These are phyloP conservation scores for Cryptomeria japonica DNA, from an alignment of 75 land plant genomes.

Conservation along the genomic window DNA sequence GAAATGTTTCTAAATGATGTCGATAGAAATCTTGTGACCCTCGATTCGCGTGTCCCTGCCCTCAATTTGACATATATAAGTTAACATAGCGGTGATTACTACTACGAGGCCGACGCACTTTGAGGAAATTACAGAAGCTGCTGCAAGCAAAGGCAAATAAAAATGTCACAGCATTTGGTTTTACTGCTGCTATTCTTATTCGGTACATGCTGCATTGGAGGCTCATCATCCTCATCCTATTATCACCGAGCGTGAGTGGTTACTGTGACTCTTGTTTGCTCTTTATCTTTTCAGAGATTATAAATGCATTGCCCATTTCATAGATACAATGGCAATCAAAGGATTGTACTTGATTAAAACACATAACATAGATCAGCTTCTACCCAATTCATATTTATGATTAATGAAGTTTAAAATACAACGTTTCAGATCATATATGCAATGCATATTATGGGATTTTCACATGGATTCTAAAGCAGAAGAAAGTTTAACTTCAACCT, in stretches of 20 bases:
- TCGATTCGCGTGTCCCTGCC: not conserved
- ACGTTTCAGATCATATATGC: not conserved
- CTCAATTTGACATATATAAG: not conserved
- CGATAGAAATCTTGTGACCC: not conserved
- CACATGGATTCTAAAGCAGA: not conserved
- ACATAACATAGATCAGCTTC: not conserved
- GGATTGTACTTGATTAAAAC: not conserved
- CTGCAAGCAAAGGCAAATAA: not conserved
- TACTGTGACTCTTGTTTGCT: not conserved
- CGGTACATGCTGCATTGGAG: not conserved
- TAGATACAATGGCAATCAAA: not conserved
- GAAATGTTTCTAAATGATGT: not conserved
- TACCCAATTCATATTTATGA: not conserved
- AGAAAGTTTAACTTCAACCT: too few species aligned
- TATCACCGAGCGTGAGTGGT: constrained; percentile 3
- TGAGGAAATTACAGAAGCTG: not conserved
- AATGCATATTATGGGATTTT: not conserved
- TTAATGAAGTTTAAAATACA: not conserved
- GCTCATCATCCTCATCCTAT: not conserved
- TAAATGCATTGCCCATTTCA: not conserved
- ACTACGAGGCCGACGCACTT: not conserved
- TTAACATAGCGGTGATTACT: not conserved
- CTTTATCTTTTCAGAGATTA: not conserved
- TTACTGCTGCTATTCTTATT: not conserved
- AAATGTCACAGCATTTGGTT: not conserved